Evolutionary conservation across 2,329 filamentous ascomycete species (phyloP).

Genomic region (Colletotrichum gloeosporioides): DNA sequence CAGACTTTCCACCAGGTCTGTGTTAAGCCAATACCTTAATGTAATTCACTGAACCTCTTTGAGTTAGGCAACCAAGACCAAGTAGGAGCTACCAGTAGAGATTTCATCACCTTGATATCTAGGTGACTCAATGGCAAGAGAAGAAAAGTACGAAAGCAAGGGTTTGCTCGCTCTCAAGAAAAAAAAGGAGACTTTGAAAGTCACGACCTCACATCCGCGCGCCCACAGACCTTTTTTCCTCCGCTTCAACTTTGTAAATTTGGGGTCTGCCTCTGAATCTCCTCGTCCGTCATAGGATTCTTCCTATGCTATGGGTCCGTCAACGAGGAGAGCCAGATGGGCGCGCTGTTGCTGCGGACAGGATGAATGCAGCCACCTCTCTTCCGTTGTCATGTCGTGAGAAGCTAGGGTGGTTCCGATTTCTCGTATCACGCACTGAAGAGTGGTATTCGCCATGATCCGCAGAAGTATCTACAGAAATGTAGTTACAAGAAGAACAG

Average conservation of each 20-base stretch:
- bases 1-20: not conserved
- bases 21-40: not conserved
- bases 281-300: rapidly evolving
- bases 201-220: too few relatives aligned
- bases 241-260: not conserved
- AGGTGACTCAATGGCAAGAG: not conserved
- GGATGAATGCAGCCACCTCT: not conserved
- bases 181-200: not conserved
- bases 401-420: not conserved
- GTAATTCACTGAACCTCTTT: not conserved
- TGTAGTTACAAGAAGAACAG: not conserved
- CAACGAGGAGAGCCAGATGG: not conserved
- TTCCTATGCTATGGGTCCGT: too few relatives aligned
- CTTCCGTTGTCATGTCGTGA: not conserved
- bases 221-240: not conserved
- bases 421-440: not conserved
- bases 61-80: not conserved
- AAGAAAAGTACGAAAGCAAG: not conserved
- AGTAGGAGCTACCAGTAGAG: too few relatives aligned
- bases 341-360: rapidly evolving
- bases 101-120: too few relatives aligned
- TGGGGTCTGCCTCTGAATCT: not conserved
- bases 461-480: not conserved
- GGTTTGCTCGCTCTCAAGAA: not conserved
- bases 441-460: not conserved